phyloP scores from a whole-genome alignment of 208 protist genomes.

The Phytomonas sp. region DNA sequence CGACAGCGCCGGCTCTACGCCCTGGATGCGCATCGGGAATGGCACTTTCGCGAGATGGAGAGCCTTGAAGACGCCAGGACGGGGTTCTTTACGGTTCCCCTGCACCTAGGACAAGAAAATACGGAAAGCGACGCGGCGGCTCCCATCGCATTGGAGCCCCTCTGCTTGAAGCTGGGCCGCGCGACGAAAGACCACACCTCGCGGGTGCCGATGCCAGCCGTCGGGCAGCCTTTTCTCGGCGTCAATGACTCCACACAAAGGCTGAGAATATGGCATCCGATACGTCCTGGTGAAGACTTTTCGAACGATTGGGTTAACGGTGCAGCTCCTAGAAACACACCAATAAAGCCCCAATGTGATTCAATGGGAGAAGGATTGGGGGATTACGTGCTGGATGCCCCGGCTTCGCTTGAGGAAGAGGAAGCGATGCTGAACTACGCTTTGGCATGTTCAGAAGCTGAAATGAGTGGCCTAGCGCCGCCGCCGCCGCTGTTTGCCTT shows the following conservation, averaged over 20 bases:
- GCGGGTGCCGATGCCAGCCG: not conserved
- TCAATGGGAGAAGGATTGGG: not conserved
- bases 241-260: not conserved
- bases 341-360: slow-evolving; percentile 3
- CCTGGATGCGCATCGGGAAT: slow-evolving; percentile 59
- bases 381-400: not conserved
- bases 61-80: slow-evolving; percentile 26
- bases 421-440: slow-evolving; percentile 12
- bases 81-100: slow-evolving; percentile 40
- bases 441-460: slow-evolving; percentile 12
- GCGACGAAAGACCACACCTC: slow-evolving; percentile 5
- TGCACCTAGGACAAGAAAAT: slow-evolving; percentile 24
- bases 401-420: slow-evolving; percentile 5
- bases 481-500: not conserved
- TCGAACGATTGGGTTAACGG: not conserved
- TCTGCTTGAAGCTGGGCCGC: not conserved
- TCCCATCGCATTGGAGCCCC: slow-evolving; percentile 5
- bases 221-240: not conserved
- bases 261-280: not conserved
- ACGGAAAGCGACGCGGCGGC: slow-evolving; percentile 11
- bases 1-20: slow-evolving; percentile 55
- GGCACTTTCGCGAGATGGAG: slow-evolving; percentile 53
- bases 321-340: slow-evolving; percentile 7
- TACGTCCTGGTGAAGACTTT: not conserved
- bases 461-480: slow-evolving; percentile 1